Evolutionary conservation across 176 grass and related monocot species (phyloP), one percentile per base, ranked within the genome.

Genomic region (Carex parvula): DNA sequence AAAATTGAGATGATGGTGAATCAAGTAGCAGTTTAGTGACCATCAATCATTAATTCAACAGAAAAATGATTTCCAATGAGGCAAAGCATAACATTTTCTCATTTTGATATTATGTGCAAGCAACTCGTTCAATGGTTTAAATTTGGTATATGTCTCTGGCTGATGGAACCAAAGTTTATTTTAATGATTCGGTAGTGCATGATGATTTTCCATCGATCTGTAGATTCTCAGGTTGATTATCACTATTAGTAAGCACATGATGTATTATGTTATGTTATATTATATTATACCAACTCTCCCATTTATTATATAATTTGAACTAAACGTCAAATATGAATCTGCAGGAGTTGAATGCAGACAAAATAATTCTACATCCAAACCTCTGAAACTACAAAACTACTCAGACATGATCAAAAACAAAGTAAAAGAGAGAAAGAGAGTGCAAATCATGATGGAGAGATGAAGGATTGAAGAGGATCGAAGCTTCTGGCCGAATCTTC

Each of bases 41-140:
- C n/a, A 72, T 72, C 41, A 48, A 73, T 48, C 1, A 73, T 73
- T 69, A 5, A 69, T 69, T 39, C 65, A 69, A 22, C 41, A 73
- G 41, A 21, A 73, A 50, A 21, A 44, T 20, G 9, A 68, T 64
- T 29, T 64, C 20, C 30, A 69, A 3, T 39, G 65, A 41, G 30
- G 41, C 66, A 69, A 69, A 41, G 12, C 14, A 16, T 41, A n/a
- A n/a, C n/a, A n/a, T n/a, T n/a, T n/a, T n/a, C n/a, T n/a, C 16
- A 18, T 60, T 60, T 60, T 60, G 1, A 20, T 20, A 60, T 60
- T 60, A 60, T 15, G 57, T 60, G 32, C 15, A 69, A 41, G 66
- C 33, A 69, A 69, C 66, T 69, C 66, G 66, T 69, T 69, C 32
- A 17, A 18, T 4, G 66, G 41, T 69, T 69, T 69, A n/a, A 69